Base-by-base conservation (phyloP, 2,329 filamentous ascomycete species). In the Fusarium decemcellulare region DNA sequence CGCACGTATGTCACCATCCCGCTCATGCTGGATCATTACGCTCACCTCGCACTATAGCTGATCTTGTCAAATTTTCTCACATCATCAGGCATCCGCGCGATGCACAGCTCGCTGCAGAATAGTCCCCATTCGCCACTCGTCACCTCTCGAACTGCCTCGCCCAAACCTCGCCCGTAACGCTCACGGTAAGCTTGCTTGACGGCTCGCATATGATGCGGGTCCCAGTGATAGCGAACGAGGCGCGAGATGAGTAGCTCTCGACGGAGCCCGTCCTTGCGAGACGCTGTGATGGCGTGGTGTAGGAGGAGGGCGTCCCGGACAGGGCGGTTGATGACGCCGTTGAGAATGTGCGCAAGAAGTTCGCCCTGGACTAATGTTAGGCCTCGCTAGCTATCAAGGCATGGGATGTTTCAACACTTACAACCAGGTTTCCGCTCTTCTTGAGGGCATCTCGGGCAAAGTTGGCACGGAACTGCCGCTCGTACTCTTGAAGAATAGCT, bases 251-350 rank as follows among this genome's bases (percentile, higher is more conserved):
- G 88, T 51, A 98, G 84, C 78, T 98, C 95, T 47, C 93, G 92
- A 32, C 95, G 90, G 68, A 95, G 85, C 56, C 87, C 81, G 76
- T 95, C 93, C 68, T 88, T 88, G 69, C 86, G 88, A 5, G 91
- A 91, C 47, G 92, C 88, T 18, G 90, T 92, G 70, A 98, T 90
- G 2, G 96, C 95, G 82, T 98, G 96, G 80, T 97, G 91, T 2
- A 99, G 85, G 4, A 98, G 90, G 39, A 98, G 87, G 4, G 95
- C 94, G 79, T 98, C 96, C 59, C 96, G 93, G 67, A 97, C 94
- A 7, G 96, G 95, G 63, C 93, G 93, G 83, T 98, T 98, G 83
- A 98, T 97, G 61, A 97, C 91, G 75, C 96, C 96, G 81, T 98
- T 98, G 76, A 99, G 91, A 73, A 98, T 93, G 80, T 98, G 96